Evolutionary conservation across 2,329 filamentous ascomycete species (phyloP).

Genomic region (Pseudophaeomoniella oleicola): DNA sequence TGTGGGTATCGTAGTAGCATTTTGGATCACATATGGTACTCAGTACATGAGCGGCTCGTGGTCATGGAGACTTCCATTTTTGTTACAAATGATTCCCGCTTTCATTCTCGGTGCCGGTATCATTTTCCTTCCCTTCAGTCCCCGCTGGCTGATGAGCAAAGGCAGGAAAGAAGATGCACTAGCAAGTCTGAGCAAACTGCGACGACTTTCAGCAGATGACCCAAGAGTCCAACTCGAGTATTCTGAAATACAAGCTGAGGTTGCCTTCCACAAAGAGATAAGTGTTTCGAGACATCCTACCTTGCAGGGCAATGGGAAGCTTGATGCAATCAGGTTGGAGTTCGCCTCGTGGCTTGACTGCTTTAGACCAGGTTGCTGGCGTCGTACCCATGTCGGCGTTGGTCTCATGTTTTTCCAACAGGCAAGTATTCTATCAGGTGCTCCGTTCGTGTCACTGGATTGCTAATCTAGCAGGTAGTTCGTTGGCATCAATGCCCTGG

Average conservation of each 20-base stretch:
- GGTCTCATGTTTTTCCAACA: constrained; percentile 45
- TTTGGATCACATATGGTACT: constrained; percentile 27
- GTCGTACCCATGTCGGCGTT: constrained; percentile 35
- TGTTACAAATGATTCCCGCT: constrained; percentile 30
- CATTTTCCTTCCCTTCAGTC: constrained; percentile 38
- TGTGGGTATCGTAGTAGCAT: constrained; percentile 21
- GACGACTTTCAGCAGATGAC: constrained; percentile 34
- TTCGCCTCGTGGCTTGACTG: constrained; percentile 35
- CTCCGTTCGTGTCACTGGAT: too few relatives aligned
- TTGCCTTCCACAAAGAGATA: constrained; percentile 34
- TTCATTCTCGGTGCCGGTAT: constrained; percentile 22
- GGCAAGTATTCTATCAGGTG: constrained; percentile 12
- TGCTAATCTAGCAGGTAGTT: too few relatives aligned
- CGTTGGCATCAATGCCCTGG: constrained; percentile 39
- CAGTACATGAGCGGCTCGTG: constrained; percentile 29
- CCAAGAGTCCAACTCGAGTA: constrained; percentile 36
- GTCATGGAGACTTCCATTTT: constrained; percentile 32
- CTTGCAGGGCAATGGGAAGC: constrained; percentile 18
- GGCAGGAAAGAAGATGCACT: constrained; percentile 35
- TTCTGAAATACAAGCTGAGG: constrained; percentile 37
- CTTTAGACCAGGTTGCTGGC: constrained; percentile 34
- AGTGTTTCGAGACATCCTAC: constrained; percentile 24
- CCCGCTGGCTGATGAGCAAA: constrained; percentile 36
- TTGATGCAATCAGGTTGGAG: constrained; percentile 29
- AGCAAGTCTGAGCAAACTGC: constrained; percentile 31